A percentile compares a stretch with the other conserved stretches of the same genome.
Conservation (phyloP, 2,329 filamentous ascomycete genomes). For the Leptographium radiaticola region DNA sequence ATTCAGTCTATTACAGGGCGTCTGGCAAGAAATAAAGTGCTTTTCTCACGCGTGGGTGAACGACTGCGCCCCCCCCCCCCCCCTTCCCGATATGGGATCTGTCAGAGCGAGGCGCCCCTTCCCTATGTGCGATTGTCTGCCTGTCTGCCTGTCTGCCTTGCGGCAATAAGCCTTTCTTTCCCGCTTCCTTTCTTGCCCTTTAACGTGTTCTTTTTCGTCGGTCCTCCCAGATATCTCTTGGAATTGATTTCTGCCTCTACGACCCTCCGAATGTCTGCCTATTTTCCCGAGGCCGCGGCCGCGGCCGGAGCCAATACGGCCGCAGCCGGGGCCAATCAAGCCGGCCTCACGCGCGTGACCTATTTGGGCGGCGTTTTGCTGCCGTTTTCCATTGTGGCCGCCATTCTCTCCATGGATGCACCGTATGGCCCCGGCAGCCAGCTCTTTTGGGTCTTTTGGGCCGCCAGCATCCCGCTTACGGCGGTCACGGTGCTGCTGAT, state of each 20-base stretch:
- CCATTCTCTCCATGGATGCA: slow-evolving; percentile 33
- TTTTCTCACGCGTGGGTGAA: too few species aligned
- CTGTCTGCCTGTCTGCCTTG: too few species aligned
- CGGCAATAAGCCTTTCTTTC: too few species aligned
- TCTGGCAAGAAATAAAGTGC: too few species aligned
- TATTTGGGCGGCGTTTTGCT: slow-evolving; percentile 37
- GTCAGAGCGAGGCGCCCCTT: too few species aligned
- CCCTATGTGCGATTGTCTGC: too few species aligned
- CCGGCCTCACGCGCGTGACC: slow-evolving; percentile 31
- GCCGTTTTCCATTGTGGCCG: slow-evolving; percentile 33
- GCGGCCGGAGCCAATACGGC: neutral
- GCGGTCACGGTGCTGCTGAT: slow-evolving; percentile 28
- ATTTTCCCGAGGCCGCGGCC: neutral
- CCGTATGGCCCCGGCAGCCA: slow-evolving; percentile 26
- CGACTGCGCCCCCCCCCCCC: too few species aligned
- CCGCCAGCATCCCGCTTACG: slow-evolving; percentile 24
- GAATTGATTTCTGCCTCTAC: neutral
- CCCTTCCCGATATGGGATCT: too few species aligned
- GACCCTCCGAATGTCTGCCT: neutral
- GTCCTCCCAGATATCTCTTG: too few species aligned
- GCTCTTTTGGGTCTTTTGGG: slow-evolving; percentile 37
- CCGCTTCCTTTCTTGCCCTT: too few species aligned
- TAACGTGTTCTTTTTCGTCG: too few species aligned
- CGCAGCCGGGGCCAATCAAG: slow-evolving; percentile 2
- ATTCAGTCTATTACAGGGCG: too few species aligned